Evolutionary conservation across 2,329 filamentous ascomycete species (phyloP).

Genomic region (Diatrype stigma): DNA sequence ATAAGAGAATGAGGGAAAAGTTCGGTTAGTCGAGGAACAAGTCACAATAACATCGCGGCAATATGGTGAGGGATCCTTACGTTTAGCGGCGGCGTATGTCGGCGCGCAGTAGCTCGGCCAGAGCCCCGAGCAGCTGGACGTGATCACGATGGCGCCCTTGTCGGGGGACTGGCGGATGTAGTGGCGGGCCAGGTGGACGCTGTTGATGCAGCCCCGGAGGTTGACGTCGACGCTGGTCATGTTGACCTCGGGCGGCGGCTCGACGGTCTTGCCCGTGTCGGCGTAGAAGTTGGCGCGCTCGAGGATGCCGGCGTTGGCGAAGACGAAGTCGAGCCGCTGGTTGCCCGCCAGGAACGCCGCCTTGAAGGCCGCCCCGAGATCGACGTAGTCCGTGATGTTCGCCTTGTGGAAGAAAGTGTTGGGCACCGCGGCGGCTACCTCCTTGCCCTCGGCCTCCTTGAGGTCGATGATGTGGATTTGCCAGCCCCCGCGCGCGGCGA

Average conservation of each 20-base stretch:
- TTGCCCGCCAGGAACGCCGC: constrained; percentile 28
- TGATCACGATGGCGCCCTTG: constrained; percentile 8
- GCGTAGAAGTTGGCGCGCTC: constrained; percentile 36
- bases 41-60: background rate
- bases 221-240: constrained; percentile 7
- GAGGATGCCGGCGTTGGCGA: constrained; percentile 43
- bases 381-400: constrained; percentile 32
- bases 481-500: constrained; percentile 33
- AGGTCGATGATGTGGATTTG: constrained; percentile 37
- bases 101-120: constrained; percentile 10
- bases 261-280: background rate
- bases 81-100: constrained; percentile 9
- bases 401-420: constrained; percentile 34
- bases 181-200: constrained; percentile 7
- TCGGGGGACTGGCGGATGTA: constrained; percentile 6
- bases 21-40: background rate
- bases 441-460: constrained; percentile 28
- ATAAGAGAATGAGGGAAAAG: too few relatives aligned
- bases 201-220: constrained; percentile 7
- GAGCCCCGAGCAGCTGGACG: constrained; percentile 6
- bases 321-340: constrained; percentile 40
- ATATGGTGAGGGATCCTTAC: background rate
- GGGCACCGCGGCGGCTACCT: constrained; percentile 20
- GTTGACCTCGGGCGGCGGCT: constrained; percentile 3
- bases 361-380: constrained; percentile 28